Evolutionary conservation across 768 basidiomycete species (phyloP), one percentile per base, ranked within the genome.

Genomic region (Termitomyces sp.): DNA sequence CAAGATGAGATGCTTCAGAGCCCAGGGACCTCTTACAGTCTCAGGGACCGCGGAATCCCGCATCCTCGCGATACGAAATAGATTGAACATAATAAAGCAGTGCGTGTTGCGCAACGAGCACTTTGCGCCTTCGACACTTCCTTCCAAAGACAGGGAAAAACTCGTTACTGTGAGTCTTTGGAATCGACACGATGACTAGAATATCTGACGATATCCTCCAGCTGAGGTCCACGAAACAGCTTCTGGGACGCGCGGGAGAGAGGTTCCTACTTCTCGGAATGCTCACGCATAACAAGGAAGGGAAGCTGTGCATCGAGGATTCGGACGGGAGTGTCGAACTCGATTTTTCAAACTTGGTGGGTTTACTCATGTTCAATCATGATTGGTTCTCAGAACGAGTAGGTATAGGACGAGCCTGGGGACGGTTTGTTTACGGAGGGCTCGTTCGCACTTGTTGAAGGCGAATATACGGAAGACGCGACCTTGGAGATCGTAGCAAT

Each of bases 371-470:
- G 46, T 43, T 34, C 55, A 32, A 25, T 7, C 53, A 56, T 63
- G 59, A 57, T 52, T 59, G 56, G 66, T 67, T 57, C 51, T 61
- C 69, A 65, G 63, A 63, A 55, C 60, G 32, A 61, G 57, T 40
- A 66, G 62, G 57, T 15, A 50, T 65, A 88, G 85, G 86, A 96
- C 72, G 90, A 91, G 62, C 96, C 96, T 17, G 94, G 95, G 45
- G 94, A 96, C 69, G 97, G 97, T 1, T 72, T 99, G 6, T 98
- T 97, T 69, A 97, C 95, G 0, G 97, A 98, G 73, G 97, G 97
- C 0, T 94, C 89, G 61, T 91, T 98, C 72, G 94, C 94, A 0
- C 83, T 99, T 15, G 87, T 98, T 0, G 97, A 98, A 76, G 97
- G 97, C 25, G 92, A 95, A 69, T 99, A 98, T 70, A 98, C 92